Evolutionary conservation across 495 filamentous ascomycete genomes (phyloP).

Genomic region (Pseudevernia furfuracea): DNA sequence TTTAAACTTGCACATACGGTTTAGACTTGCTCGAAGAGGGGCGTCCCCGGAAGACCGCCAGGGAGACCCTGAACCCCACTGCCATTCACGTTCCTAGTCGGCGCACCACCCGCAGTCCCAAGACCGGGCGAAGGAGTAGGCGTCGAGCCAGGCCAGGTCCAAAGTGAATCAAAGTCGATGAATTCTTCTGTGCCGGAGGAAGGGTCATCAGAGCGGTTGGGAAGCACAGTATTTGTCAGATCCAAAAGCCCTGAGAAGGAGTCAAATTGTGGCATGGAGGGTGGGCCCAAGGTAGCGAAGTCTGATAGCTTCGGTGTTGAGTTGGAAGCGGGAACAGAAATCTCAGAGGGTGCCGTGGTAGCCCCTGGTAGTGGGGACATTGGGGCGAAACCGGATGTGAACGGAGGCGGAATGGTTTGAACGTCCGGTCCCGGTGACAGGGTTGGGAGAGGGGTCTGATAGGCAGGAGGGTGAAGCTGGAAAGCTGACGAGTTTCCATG

Average conservation of each 20-base stretch:
- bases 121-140: neutral
- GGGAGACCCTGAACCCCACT: neutral
- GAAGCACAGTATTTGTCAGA: slow-evolving; percentile 41
- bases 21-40: neutral
- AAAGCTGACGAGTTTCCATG: slow-evolving; percentile 36
- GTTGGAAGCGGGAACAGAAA: slow-evolving; percentile 17
- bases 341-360: slow-evolving; percentile 15
- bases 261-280: slow-evolving; percentile 34
- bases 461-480: slow-evolving; percentile 32
- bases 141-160: slow-evolving; percentile 26
- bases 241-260: slow-evolving; percentile 43
- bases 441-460: neutral
- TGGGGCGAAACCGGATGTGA: slow-evolving; percentile 6
- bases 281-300: slow-evolving; percentile 16
- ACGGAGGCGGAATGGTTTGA: slow-evolving; percentile 21
- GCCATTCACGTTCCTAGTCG: neutral
- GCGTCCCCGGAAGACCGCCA: neutral
- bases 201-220: slow-evolving; percentile 38
- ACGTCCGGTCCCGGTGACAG: neutral
- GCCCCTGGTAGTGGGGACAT: slow-evolving; percentile 29
- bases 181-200: slow-evolving; percentile 38
- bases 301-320: neutral
- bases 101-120: neutral
- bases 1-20: neutral
- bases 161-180: slow-evolving; percentile 51